Conservation (phyloP, 805 yeast genomes). For the Metschnikowia drakensbergensis region DNA sequence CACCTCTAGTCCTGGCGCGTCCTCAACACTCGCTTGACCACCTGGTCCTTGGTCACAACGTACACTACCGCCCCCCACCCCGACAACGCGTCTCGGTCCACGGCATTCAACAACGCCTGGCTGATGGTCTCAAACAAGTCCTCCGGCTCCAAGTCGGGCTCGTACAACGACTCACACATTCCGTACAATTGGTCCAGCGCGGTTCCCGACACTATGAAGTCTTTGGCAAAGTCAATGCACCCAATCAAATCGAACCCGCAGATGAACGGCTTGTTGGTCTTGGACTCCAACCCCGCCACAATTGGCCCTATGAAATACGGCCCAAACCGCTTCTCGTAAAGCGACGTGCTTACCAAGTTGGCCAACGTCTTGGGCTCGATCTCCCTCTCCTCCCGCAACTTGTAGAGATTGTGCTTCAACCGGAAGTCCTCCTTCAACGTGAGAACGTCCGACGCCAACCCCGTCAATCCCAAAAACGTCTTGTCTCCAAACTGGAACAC, state of each 20-base stretch:
- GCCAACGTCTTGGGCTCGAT: slow-evolving; percentile 95
- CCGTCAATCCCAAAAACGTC: slow-evolving; percentile 88
- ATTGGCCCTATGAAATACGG: slow-evolving; percentile 97
- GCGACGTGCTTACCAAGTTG: slow-evolving; percentile 81
- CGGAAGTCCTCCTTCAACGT: slow-evolving; percentile 81
- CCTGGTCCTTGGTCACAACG: slow-evolving; percentile 86
- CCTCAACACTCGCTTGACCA: slow-evolving; percentile 78
- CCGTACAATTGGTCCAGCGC: slow-evolving; percentile 97
- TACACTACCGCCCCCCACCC: slow-evolving; percentile 99
- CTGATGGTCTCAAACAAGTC: slow-evolving; percentile 93
- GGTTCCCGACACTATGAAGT: slow-evolving; percentile 93
- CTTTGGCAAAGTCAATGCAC: slow-evolving; percentile 91
- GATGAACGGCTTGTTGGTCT: slow-evolving; percentile 78
- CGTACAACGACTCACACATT: slow-evolving; percentile 96
- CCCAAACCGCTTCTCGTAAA: slow-evolving; percentile 89
- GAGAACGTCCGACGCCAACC: slow-evolving; percentile 89
- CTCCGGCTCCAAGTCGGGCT: slow-evolving; percentile 90
- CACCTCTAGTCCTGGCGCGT: slow-evolving; percentile 94
- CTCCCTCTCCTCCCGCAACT: slow-evolving; percentile 82
- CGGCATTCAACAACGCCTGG: slow-evolving; percentile 90
- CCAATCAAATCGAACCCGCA: slow-evolving; percentile 97
- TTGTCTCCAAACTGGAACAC: slow-evolving; percentile 76
- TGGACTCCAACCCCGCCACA: slow-evolving; percentile 89
- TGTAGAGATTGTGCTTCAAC: slow-evolving; percentile 81
- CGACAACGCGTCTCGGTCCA: slow-evolving; percentile 93